Evolutionary conservation across 2,329 filamentous ascomycete genomes (phyloP), one percentile per base, ranked within the genome.

Genomic region (Venturia nashicola): DNA sequence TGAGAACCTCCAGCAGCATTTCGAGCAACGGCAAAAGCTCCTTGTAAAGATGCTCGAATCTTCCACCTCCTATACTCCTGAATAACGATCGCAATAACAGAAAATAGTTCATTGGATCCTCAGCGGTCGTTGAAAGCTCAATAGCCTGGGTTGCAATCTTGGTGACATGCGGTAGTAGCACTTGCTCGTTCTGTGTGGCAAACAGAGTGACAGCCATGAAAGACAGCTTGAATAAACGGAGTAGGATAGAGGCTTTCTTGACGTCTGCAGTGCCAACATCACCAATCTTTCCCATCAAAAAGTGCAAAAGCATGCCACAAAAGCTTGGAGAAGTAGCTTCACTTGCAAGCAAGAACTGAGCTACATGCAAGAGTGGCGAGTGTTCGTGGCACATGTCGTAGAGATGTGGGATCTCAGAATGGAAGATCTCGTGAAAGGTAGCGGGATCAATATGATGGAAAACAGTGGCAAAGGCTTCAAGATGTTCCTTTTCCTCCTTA

Each of bases 141-240:
- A 99, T 97, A 9, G 93, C 97, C 75, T 96, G 92, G 14, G 93
- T 97, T 66, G 99, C 91, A 67, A 99, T 96, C 72, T 95, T 95
- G 63, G 95, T 92, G 61, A 99, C 93, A 73, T 99, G 94, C 0
- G 95, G 95, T 62, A 97, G 80, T 16, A 99, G 80, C 2, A 99
- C 91, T 72, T 94, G 89, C 76, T 99, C 94, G 70, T 99, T 99
- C 72, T 97, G 92, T 9, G 84, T 82, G 0, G 91, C 91, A 74
- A 99, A 99, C 1, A 99, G 80, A 0, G 94, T 99, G 46, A 99
- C 94, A 0, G 95, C 95, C 94, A 99, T 99, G 75, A 99, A 99
- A 0, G 93, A 96, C 61, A 99, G 78, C 76, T 99, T 99, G 79
- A 97, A 99, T 61, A 99, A 85, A 64, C 95, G 85, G 61, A 99